These are phyloP conservation scores for Nakazawaea laoshanensis DNA, from an alignment of 805 yeast genomes.

Conservation along the genomic window DNA sequence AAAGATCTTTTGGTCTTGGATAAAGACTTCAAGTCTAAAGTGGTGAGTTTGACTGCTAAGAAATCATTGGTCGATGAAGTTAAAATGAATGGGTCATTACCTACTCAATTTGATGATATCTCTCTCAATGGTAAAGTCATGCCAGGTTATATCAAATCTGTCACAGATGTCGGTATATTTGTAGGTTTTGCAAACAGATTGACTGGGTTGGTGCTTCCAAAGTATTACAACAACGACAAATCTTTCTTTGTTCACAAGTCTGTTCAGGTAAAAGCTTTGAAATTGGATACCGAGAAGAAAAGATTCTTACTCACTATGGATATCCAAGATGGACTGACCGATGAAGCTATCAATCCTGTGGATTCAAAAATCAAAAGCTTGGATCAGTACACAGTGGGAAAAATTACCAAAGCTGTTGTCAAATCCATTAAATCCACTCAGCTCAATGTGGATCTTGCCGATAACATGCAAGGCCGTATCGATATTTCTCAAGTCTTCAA, in stretches of 20 bases:
- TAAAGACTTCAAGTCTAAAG: constrained; percentile 51
- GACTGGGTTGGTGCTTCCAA: constrained; percentile 76
- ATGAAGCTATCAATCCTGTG: constrained; percentile 45
- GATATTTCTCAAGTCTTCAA: constrained; percentile 68
- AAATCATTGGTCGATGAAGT: constrained; percentile 61
- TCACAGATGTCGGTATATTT: constrained; percentile 76
- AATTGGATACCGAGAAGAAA: constrained; percentile 58
- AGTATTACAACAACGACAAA: constrained; percentile 47
- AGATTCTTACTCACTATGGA: constrained; percentile 64
- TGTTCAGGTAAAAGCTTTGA: constrained; percentile 55
- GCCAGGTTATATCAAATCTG: constrained; percentile 71
- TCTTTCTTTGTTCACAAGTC: constrained; percentile 62
- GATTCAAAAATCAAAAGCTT: constrained; percentile 41
- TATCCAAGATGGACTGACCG: constrained; percentile 19
- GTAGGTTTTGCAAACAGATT: constrained; percentile 73
- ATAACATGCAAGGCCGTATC: constrained; percentile 69
- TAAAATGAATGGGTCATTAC: constrained; percentile 36
- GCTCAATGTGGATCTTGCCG: constrained; percentile 68
- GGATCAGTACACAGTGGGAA: constrained; percentile 53
- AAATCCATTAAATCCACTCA: constrained; percentile 64
- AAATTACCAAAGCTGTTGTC: constrained; percentile 48
- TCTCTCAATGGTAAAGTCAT: constrained; percentile 35
- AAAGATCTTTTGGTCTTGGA: constrained; percentile 60
- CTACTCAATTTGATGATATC: constrained; percentile 53
- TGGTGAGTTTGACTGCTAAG: constrained; percentile 59